phyloP scores from a whole-genome alignment of 176 grass and related monocot species.

The Triticum monococcum region DNA sequence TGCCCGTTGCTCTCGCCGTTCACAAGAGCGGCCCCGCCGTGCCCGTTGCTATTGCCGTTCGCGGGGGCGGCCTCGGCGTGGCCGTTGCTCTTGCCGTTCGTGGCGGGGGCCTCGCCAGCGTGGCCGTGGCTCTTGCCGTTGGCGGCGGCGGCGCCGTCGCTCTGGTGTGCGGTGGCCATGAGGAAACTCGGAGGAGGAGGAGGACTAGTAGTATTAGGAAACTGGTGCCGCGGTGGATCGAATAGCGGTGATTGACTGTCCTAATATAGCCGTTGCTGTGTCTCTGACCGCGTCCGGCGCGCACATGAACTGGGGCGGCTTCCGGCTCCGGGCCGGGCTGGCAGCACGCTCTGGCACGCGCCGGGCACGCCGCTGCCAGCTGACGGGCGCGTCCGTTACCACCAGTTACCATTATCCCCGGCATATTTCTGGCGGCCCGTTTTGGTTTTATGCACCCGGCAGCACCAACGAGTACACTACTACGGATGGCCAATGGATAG shows the following conservation, averaged over 20 bases:
- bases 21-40: not conserved
- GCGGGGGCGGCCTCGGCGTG: no score
- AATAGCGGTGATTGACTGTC: not conserved
- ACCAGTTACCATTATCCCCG: not conserved
- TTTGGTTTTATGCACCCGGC: not conserved
- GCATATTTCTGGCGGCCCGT: not conserved
- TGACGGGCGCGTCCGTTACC: no score
- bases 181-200: not conserved
- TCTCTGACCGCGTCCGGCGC: not conserved
- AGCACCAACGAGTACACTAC: not conserved
- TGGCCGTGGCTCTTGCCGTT: no score
- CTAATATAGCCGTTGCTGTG: not conserved
- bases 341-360: conserved; percentile 1
- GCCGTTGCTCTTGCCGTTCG: not conserved
- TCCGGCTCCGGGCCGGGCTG: not conserved
- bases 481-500: no score
- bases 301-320: not conserved
- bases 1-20: not conserved
- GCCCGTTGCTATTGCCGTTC: not conserved
- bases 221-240: not conserved
- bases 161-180: not conserved
- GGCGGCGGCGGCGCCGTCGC: no score
- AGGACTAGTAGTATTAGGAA: not conserved
- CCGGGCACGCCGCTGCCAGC: not conserved
- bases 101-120: no score